Conservation (phyloP, 768 basidiomycete genomes). For the Naematelia aurantialba region DNA sequence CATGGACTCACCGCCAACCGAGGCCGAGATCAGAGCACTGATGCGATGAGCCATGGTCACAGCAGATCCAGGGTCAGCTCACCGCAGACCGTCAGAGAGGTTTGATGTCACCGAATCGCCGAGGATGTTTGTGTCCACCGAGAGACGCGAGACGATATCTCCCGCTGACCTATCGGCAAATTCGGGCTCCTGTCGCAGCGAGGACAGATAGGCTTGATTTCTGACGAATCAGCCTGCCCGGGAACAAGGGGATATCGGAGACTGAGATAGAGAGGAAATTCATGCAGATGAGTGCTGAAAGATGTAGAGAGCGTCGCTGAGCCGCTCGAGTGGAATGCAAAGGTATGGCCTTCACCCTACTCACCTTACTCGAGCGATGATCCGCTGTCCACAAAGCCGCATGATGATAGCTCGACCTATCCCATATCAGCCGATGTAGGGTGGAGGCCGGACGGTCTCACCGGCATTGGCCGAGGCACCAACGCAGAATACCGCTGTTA, state of each 20-base stretch:
- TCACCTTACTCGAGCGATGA: constrained; percentile 64
- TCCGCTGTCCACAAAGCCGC: constrained; percentile 84
- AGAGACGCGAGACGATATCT: constrained; percentile 85
- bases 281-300: no score
- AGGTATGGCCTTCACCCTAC: no score
- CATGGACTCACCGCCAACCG: constrained; percentile 73
- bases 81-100: constrained; percentile 55
- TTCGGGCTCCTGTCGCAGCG: constrained; percentile 84
- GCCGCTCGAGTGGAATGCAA: no score
- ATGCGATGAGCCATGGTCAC: constrained; percentile 34
- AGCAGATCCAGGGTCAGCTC: no score
- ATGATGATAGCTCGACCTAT: constrained; percentile 56
- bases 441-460: constrained; percentile 48
- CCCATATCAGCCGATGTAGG: not conserved
- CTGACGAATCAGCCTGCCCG: constrained; percentile 54
- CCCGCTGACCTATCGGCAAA: constrained; percentile 89
- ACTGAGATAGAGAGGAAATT: not conserved
- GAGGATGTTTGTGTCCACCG: constrained; percentile 86
- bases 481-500: constrained; percentile 74
- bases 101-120: constrained; percentile 62
- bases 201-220: constrained; percentile 75
- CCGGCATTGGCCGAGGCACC: constrained; percentile 84
- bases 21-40: constrained; percentile 83
- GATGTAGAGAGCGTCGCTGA: no score
- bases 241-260: not conserved